These are phyloP conservation scores for Auricularia sp. DNA, from an alignment of 768 basidiomycete genomes.

Conservation along the genomic window DNA sequence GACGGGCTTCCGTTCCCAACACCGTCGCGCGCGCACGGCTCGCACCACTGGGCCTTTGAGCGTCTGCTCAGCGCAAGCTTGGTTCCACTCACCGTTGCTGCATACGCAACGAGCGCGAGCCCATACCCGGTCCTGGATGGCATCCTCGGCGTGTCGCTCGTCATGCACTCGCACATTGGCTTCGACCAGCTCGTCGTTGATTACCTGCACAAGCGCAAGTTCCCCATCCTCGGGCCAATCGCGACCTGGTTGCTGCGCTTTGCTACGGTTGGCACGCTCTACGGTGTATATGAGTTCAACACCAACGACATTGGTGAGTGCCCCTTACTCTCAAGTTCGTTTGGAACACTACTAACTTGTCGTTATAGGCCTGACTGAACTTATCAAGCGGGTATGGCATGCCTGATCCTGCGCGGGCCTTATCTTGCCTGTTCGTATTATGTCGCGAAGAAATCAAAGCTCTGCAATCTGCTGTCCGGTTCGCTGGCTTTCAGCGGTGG, in stretches of 20 bases:
- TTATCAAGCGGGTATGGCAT: slow-evolving; percentile 73
- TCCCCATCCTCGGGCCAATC: slow-evolving; percentile 65
- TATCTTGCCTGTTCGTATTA: no score
- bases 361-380: slow-evolving; percentile 67
- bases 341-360: slow-evolving; percentile 10
- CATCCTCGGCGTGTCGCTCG: slow-evolving; percentile 72
- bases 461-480: no score
- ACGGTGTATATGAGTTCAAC: slow-evolving; percentile 96
- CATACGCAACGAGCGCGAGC: slow-evolving; percentile 68
- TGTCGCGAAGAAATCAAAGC: no score
- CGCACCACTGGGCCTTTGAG: slow-evolving; percentile 90
- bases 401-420: slow-evolving; percentile 36
- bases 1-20: slow-evolving; percentile 87
- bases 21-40: slow-evolving; percentile 73
- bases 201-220: slow-evolving; percentile 91
- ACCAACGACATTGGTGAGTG: slow-evolving; percentile 90
- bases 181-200: slow-evolving; percentile 74
- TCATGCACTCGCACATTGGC: slow-evolving; percentile 97
- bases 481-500: no score
- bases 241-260: slow-evolving; percentile 68
- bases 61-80: slow-evolving; percentile 80
- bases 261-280: slow-evolving; percentile 69
- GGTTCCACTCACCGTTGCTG: slow-evolving; percentile 79
- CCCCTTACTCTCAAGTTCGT: no score
- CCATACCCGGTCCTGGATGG: slow-evolving; percentile 84